phyloP scores from a whole-genome alignment of 495 filamentous ascomycete genomes.

The Hyaloscypha bicolor region DNA sequence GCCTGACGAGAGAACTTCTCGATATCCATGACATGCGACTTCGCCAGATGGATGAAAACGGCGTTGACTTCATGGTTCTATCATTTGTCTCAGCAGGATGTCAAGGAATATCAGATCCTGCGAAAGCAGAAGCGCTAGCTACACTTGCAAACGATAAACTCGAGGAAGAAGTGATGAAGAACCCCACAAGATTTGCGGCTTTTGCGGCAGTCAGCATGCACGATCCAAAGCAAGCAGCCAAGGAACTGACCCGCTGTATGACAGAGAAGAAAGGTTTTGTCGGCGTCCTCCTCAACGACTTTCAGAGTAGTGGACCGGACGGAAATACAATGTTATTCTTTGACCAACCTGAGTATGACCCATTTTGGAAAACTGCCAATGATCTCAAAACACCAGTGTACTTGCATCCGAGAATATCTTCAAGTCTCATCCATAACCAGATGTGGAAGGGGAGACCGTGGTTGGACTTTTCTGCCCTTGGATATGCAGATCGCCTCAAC shows the following conservation, averaged over 20 bases:
- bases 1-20: conserved; percentile 41
- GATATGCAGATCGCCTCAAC: conserved; percentile 51
- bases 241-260: conserved; percentile 58
- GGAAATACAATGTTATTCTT: conserved; percentile 60
- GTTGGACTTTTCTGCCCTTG: conserved; percentile 44
- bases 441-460: conserved; percentile 48
- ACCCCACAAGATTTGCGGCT: conserved; percentile 56
- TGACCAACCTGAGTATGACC: conserved; percentile 55
- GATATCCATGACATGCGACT: conserved; percentile 55
- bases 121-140: conserved; percentile 36
- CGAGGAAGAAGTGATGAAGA: conserved; percentile 46
- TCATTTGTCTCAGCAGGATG: conserved; percentile 58
- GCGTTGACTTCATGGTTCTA: conserved; percentile 63
- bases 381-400: conserved; percentile 65
- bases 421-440: conserved; percentile 51
- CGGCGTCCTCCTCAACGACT: conserved; percentile 65
- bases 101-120: conserved; percentile 48
- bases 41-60: conserved; percentile 58
- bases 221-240: conserved; percentile 53
- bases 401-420: conserved; percentile 55
- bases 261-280: conserved; percentile 55
- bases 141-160: conserved; percentile 62
- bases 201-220: conserved; percentile 60
- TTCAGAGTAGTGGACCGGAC: conserved; percentile 34
- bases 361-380: conserved; percentile 58